Evolutionary conservation across 495 filamentous ascomycete species (phyloP), one percentile per base, ranked within the genome.

Genomic region (Xylaria flabelliformis): DNA sequence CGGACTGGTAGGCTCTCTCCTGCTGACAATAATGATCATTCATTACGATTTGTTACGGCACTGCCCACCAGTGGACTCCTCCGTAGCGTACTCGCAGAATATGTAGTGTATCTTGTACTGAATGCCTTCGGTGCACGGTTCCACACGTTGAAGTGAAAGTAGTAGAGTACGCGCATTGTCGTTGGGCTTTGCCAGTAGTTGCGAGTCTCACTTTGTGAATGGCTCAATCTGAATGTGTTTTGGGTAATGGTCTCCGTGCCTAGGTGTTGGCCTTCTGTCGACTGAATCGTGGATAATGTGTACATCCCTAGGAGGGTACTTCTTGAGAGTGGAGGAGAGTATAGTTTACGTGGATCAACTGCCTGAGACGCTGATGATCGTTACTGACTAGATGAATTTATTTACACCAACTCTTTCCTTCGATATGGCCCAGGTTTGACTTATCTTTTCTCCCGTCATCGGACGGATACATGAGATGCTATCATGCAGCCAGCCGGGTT

Each of bases 51-150:
- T 51, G 62, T 3, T 9, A 53, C 2, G 10, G 50, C 15, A 17
- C 62, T 61, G 44, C 29, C 48, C 13, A 10, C 41, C 41, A 15
- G 56, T 24, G 6, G 51, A 19, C 24, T 67, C 51, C 51, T 64
- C 21, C 29, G 65, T 71, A 9, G 84, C 78, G 36, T 75, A 73
- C 0, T 55, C n/a, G 67, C 83, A 84, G 74, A 81, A 85, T 13
- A 62, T 66, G 73, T 85, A 86, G 68, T 81, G 76, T 4, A 85
- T 72, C 21, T 75, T 77, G 62, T 81, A 82, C 56, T 85, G 82
- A 62, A 84, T 74, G 13, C 79, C 75, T 29, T 77, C 78, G 0
- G 50, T 72, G 74, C 83, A 85, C 0, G 81, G 81, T 2, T 76
- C 73, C 36, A 82, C 58, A 65, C 85, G 74, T 84, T 80, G 71